Conservation (phyloP, 306 rosid genomes). For the Glycine soja region DNA sequence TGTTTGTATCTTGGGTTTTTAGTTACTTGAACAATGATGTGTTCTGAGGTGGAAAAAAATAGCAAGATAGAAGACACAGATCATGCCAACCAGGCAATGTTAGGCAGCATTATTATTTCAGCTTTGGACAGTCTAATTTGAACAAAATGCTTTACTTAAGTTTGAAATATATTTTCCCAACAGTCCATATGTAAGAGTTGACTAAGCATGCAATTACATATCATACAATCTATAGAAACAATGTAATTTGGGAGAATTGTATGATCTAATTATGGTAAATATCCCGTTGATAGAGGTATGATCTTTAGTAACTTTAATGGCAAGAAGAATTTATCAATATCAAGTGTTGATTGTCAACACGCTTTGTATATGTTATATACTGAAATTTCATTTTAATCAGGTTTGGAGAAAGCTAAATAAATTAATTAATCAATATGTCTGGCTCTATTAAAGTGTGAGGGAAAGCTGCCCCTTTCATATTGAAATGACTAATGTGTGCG, state of each 20-base stretch:
- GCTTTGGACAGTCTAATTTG: constrained; percentile 1
- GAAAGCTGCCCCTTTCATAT: not conserved
- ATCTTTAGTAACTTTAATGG: not conserved
- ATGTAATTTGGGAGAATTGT: not conserved
- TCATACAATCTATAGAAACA: constrained; percentile 4
- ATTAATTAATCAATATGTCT: no score
- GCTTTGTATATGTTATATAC: constrained; percentile 5
- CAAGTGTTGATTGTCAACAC: constrained; percentile 7
- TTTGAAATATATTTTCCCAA: constrained; percentile 19
- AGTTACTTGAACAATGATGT: constrained; percentile 38
- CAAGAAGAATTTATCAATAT: not conserved
- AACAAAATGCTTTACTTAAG: constrained; percentile 24
- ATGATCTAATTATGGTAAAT: constrained; percentile 36
- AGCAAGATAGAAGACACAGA: not conserved
- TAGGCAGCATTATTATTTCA: constrained; percentile 30
- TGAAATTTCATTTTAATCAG: not conserved
- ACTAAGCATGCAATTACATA: not conserved
- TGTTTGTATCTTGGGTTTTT: constrained; percentile 34
- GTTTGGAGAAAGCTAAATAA: not conserved
- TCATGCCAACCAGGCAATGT: constrained; percentile 40
- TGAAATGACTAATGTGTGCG: not conserved
- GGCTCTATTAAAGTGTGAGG: not conserved
- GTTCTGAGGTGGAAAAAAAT: constrained; percentile 19
- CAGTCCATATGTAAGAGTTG: constrained; percentile 19
- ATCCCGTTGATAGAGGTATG: constrained; percentile 37